Evolutionary conservation across 1,284 basidiomycete genomes (phyloP).

Genomic region (Irpex rosettiformis): DNA sequence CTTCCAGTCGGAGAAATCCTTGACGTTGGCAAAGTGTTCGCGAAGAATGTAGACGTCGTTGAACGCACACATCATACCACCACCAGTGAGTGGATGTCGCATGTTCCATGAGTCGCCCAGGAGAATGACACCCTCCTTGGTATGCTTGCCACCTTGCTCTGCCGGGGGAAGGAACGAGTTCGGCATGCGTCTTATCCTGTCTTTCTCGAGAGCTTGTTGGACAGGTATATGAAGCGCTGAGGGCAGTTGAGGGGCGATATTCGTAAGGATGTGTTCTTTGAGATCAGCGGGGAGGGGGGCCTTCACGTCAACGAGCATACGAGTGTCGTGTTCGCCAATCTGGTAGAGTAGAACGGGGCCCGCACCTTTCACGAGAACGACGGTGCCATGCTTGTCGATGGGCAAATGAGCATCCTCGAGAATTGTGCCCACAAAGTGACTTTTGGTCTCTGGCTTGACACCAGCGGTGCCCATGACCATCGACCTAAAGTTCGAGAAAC

Average conservation of each 20-base stretch:
- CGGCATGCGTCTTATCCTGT: conserved; percentile 89
- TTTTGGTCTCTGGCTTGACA: conserved; percentile 54
- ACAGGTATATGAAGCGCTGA: conserved; percentile 61
- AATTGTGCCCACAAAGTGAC: conserved; percentile 82
- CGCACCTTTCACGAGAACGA: conserved; percentile 66
- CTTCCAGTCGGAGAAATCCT: conserved; percentile 60
- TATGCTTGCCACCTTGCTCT: conserved; percentile 62
- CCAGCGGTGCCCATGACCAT: conserved; percentile 48
- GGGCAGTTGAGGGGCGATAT: conserved; percentile 82
- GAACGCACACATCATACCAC: conserved; percentile 94
- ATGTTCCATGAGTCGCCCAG: conserved; percentile 99
- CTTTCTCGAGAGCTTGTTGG: conserved; percentile 58
- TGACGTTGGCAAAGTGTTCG: conserved; percentile 50
- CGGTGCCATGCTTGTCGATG: conserved; percentile 84
- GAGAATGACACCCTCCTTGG: conserved; percentile 78
- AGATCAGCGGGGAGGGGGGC: conserved; percentile 81
- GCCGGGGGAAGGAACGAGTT: conserved; percentile 91
- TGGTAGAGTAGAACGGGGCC: conserved; percentile 91
- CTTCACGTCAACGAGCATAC: conserved; percentile 93
- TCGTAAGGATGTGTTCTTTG: conserved; percentile 70
- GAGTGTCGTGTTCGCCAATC: conserved; percentile 76
- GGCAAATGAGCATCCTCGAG: conserved; percentile 77
- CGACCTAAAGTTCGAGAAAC: conserved; percentile 83
- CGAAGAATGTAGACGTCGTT: conserved; percentile 79
- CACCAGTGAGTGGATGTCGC: conserved; percentile 97